phyloP scores from a whole-genome alignment of 257 asterid species.

The Echites panduratus region DNA sequence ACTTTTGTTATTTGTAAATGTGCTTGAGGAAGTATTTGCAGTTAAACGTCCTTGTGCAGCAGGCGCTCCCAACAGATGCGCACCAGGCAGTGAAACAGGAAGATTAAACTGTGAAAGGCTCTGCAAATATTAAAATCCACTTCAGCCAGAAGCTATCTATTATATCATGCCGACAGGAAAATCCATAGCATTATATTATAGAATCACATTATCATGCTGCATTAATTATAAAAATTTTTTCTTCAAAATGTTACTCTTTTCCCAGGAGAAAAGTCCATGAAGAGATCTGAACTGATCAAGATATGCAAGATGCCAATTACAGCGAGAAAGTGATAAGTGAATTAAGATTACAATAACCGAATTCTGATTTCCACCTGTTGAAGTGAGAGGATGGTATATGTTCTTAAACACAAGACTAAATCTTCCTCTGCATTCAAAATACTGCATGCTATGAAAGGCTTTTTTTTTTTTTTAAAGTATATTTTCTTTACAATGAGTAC shows the following conservation, averaged over 20 bases:
- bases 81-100: constrained; percentile 36
- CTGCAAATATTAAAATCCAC: constrained; percentile 23
- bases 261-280: not conserved
- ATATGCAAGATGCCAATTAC: not conserved
- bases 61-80: constrained; percentile 29
- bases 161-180: not conserved
- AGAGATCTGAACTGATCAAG: not conserved
- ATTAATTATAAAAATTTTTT: not conserved
- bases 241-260: not conserved
- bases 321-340: constrained; percentile 1
- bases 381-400: not conserved
- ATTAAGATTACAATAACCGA: not conserved
- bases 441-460: not conserved
- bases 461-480: not conserved
- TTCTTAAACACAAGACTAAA: not conserved
- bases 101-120: constrained; percentile 43
- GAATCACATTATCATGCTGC: not conserved
- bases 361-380: not conserved
- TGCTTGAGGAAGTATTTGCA: constrained; percentile 33
- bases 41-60: constrained; percentile 45
- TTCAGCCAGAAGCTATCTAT: not conserved
- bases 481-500: not conserved
- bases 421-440: not conserved
- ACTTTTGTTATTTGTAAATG: constrained; percentile 44
- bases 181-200: not conserved